Conservation (phyloP, 2,329 filamentous ascomycete genomes). For the Arachnomyces sp. region DNA sequence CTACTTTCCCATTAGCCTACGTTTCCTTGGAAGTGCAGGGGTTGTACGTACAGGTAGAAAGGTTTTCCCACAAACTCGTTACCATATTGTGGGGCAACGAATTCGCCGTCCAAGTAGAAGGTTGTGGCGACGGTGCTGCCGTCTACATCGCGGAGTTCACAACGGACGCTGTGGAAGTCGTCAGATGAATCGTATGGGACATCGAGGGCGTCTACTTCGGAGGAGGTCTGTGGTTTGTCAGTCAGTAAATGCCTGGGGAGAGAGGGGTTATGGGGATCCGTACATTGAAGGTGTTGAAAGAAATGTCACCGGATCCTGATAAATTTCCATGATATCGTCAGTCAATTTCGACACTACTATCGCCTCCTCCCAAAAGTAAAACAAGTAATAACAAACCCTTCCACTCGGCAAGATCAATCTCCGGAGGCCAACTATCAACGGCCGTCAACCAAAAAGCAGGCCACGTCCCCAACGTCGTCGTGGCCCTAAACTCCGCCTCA, state of each 20-base stretch:
- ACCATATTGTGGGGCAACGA: constrained; percentile 45
- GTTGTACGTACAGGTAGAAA: constrained; percentile 22
- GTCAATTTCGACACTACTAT: too few relatives aligned
- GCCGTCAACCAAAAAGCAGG: constrained; percentile 53
- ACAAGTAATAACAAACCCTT: constrained; percentile 39
- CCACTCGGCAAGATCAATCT: constrained; percentile 55
- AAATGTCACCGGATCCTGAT: constrained; percentile 35
- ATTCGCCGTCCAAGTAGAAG: constrained; percentile 47
- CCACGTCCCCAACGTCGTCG: constrained; percentile 42
- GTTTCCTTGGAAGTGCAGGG: too few relatives aligned
- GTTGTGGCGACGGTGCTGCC: constrained; percentile 45
- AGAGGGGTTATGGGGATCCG: too few relatives aligned
- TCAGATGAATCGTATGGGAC: constrained; percentile 40
- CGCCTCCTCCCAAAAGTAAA: too few relatives aligned
- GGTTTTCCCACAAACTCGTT: constrained; percentile 42
- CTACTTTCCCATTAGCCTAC: too few relatives aligned
- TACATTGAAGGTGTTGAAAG: constrained; percentile 47
- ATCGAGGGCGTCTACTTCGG: constrained; percentile 39
- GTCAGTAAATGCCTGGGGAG: too few relatives aligned
- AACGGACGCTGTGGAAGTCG: constrained; percentile 44
- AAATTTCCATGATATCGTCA: too few relatives aligned
- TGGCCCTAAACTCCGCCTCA: constrained; percentile 31
- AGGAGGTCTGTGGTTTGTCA: constrained; percentile 27
- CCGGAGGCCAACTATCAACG: constrained; percentile 49
- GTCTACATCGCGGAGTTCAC: constrained; percentile 45